Conservation (phyloP, 495 filamentous ascomycete genomes). For the Patellaria atrata region DNA sequence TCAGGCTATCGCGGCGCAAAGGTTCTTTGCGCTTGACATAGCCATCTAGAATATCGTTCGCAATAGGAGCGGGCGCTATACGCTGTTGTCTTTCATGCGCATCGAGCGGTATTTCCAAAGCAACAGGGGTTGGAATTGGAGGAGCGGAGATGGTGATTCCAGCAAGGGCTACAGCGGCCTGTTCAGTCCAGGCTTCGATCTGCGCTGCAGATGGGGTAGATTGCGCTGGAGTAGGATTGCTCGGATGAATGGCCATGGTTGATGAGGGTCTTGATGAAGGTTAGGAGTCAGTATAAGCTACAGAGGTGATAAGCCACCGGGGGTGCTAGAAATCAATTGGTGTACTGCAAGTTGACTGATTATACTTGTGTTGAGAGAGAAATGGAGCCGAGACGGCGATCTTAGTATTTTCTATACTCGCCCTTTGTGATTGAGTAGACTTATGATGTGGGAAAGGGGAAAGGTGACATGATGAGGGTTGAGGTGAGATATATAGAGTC, state of each 20-base stretch:
- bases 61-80: constrained; percentile 6
- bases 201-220: constrained; percentile 1
- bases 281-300: no score
- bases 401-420: no score
- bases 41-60: constrained; percentile 3
- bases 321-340: no score
- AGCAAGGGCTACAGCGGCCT: constrained; percentile 17
- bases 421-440: no score
- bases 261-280: no score
- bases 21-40: constrained; percentile 20
- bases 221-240: constrained; percentile 1
- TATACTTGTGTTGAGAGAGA: no score
- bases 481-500: no score
- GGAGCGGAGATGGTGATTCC: constrained; percentile 15
- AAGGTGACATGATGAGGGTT: no score
- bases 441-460: no score
- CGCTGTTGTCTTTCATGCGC: constrained; percentile 8
- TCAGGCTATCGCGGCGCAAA: constrained; percentile 44
- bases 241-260: constrained; percentile 16
- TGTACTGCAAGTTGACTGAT: no score
- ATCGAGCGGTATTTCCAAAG: constrained; percentile 30
- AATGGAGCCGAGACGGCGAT: no score
- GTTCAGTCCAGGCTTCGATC: constrained; percentile 24
- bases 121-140: constrained; percentile 18
- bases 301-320: no score